These are phyloP conservation scores for Thalassiosira livingstoniorum DNA, from an alignment of 352 stramenopile genomes.

Conservation along the genomic window DNA sequence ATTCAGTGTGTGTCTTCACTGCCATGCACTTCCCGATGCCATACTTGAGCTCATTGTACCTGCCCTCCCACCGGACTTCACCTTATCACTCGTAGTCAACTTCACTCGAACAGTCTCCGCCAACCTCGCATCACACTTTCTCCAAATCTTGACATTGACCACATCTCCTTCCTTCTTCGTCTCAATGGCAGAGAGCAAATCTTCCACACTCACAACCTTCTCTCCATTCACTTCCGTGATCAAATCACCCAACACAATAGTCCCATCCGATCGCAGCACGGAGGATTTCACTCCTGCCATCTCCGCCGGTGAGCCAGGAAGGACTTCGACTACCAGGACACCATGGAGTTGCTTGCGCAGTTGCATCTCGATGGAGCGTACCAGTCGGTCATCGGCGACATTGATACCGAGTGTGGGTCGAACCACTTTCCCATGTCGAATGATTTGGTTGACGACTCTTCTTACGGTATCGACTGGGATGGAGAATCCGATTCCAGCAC, in stretches of 20 bases:
- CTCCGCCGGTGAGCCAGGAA: slow-evolving; percentile 60
- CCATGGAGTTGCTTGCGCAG: slow-evolving; percentile 70
- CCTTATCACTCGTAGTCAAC: slow-evolving; percentile 45
- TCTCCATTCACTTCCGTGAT: slow-evolving; percentile 86
- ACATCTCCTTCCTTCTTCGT: slow-evolving; percentile 27
- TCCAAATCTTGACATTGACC: slow-evolving; percentile 43
- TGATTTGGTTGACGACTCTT: slow-evolving; percentile 79
- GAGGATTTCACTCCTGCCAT: slow-evolving; percentile 74
- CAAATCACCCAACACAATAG: slow-evolving; percentile 87
- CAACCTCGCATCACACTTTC: slow-evolving; percentile 45
- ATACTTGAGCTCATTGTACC: not conserved
- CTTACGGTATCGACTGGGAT: slow-evolving; percentile 86
- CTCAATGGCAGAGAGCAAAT: slow-evolving; percentile 86
- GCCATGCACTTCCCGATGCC: slow-evolving; percentile 15
- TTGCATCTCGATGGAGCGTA: slow-evolving; percentile 65
- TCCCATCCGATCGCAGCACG: slow-evolving; percentile 57
- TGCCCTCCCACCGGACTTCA: slow-evolving; percentile 11
- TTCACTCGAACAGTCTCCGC: slow-evolving; percentile 39
- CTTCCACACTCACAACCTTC: slow-evolving; percentile 84
- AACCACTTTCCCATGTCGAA: slow-evolving; percentile 79
- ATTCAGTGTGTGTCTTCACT: too few species aligned
- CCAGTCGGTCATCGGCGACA: slow-evolving; percentile 66
- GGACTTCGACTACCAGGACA: slow-evolving; percentile 85
- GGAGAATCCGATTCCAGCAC: slow-evolving; percentile 87
- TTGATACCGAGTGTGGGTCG: slow-evolving; percentile 85